Evolutionary conservation across 2,329 filamentous ascomycete genomes (phyloP).

Genomic region (Helicocarpus griseus): DNA sequence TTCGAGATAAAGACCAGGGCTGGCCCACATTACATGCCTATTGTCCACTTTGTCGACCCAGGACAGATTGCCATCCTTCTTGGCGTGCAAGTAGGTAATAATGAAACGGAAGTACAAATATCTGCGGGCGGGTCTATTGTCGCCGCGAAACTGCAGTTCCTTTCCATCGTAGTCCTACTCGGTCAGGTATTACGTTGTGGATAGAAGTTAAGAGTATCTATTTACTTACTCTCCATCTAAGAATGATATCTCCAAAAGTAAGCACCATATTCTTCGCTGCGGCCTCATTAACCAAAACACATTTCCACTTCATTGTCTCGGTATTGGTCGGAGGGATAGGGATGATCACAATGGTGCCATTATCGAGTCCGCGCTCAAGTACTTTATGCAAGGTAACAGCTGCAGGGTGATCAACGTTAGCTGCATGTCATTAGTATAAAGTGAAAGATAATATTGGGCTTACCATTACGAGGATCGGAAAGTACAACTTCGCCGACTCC

Average conservation of each 20-base stretch:
- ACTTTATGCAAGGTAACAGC: too few species aligned
- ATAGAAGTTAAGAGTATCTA: neutral
- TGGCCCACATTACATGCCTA: neutral
- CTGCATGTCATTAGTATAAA: neutral
- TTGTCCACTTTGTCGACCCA: neutral
- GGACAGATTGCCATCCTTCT: neutral
- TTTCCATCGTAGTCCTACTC: conserved; percentile 7
- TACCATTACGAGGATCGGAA: neutral
- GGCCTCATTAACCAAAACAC: neutral
- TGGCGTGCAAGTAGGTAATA: conserved; percentile 9
- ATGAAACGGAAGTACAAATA: conserved; percentile 15
- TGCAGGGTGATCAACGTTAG: too few species aligned
- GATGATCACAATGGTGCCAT: too few species aligned
- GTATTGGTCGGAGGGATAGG: too few species aligned
- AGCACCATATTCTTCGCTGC: neutral
- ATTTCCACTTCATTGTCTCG: too few species aligned
- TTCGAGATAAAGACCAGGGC: neutral
- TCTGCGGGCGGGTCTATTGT: conserved; percentile 10
- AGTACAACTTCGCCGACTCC: neutral
- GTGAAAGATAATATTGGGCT: neutral
- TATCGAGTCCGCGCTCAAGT: too few species aligned
- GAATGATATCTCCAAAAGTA: too few species aligned
- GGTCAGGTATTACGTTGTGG: too few species aligned
- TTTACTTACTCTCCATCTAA: too few species aligned
- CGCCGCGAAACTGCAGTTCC: conserved; percentile 8